Evolutionary conservation across 2,329 filamentous ascomycete species (phyloP), one percentile per base, ranked within the genome.

Genomic region (Bipolaris oryzae): DNA sequence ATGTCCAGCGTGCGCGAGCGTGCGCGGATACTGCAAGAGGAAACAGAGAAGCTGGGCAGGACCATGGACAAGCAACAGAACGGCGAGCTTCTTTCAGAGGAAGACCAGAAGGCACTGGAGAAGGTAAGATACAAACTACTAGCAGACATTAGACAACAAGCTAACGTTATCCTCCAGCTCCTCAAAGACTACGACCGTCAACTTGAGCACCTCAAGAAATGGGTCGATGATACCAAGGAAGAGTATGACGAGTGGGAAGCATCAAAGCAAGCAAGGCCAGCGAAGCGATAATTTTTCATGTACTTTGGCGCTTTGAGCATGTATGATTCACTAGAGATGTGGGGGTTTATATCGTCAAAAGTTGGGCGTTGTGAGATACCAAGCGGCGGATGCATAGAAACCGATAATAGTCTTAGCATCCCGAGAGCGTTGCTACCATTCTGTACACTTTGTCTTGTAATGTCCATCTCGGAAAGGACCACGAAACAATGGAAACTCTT

Each of bases 131-230:
- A 5, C 1, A 10, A 28, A 10, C 15, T 11, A 13, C 35, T 28
- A 57, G 57, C 3, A 10, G 4, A 5, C 23, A 18, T 23, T 43
- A 45, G 47, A 18, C 2, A 18, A 10, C 5, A 49, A 25, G 28
- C 58, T 71, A 58, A 75, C 65, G 49, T 47, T 43, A 13, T 46
- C 2, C 15, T 50, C 9, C 9, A 92, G 89, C 88, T 94, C 44
- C 77, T 94, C 67, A 88, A 90, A 68, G 89, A 92, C 71, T 94
- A 93, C 74, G 89, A 93, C 74, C 90, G 88, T 73, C 90, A 94
- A 78, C 81, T 95, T 33, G 76, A 82, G 62, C 89, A 93, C 72
- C 80, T 96, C 61, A 89, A 87, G 76, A 88, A 87, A 70, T 85
- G 87, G 76, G 70, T 88, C 55, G 81, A 79, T 42, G 79, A 84